Evolutionary conservation across 148 eudicot genomes (phyloP).

Genomic region (Linanthus parryae): DNA sequence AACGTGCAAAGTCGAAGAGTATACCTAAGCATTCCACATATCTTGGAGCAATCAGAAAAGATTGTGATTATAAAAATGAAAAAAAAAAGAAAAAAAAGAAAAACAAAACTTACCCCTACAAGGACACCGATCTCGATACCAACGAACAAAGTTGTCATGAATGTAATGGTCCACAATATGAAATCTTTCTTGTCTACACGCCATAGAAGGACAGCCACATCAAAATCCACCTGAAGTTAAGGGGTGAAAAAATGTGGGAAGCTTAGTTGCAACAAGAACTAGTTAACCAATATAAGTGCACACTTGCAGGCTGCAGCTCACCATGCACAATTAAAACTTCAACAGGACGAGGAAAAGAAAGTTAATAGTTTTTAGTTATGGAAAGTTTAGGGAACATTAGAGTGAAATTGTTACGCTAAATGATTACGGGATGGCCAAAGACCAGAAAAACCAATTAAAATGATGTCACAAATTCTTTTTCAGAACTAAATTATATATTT

Average conservation of each 20-base stretch:
- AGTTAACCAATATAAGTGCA: no score
- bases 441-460: conserved; percentile 1
- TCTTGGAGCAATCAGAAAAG: not conserved
- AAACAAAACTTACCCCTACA: conserved; percentile 74
- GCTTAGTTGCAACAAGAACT: not conserved
- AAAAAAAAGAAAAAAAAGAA: no score
- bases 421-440: conserved; percentile 5
- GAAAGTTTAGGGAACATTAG: no score
- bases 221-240: conserved; percentile 96
- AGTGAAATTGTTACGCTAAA: no score
- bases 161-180: conserved; percentile 78
- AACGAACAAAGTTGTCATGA: conserved; percentile 64
- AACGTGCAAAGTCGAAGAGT: not conserved
- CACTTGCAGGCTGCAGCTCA: no score
- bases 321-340: no score
- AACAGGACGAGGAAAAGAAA: no score
- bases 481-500: not conserved
- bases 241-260: conserved; percentile 10
- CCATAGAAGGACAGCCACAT: conserved; percentile 86
- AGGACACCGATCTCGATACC: conserved; percentile 97
- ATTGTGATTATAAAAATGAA: no score
- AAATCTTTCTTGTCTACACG: conserved; percentile 88
- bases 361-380: no score
- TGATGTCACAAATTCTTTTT: not conserved
- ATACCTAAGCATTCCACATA: not conserved